Conservation (phyloP, 2,329 filamentous ascomycete species). For the Colletotrichum euphorbiae region DNA sequence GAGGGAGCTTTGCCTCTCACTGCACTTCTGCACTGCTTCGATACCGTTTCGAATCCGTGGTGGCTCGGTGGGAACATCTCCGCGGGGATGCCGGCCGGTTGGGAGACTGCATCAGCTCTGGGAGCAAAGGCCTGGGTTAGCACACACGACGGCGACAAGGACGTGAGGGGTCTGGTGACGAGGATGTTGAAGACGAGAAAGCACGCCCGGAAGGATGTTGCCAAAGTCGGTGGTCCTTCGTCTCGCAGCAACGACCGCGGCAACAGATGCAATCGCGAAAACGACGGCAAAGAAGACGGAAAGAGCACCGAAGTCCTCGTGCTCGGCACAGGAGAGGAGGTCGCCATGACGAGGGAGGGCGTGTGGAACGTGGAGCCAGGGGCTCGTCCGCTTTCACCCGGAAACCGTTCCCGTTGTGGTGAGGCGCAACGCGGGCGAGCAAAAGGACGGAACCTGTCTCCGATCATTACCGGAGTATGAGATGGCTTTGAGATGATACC, state of each 20-base stretch:
- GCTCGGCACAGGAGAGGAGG: constrained; percentile 56
- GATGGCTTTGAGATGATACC: constrained; percentile 4
- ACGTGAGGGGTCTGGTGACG: constrained; percentile 63
- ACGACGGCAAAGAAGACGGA: not conserved
- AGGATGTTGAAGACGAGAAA: constrained; percentile 60
- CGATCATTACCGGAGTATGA: constrained; percentile 25
- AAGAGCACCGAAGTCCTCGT: constrained; percentile 55
- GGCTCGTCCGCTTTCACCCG: not conserved
- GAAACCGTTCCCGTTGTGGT: not conserved
- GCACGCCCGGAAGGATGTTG: constrained; percentile 59
- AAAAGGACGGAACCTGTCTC: constrained; percentile 18
- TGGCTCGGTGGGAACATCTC: constrained; percentile 71
- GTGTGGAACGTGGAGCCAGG: constrained; percentile 43
- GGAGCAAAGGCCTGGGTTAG: constrained; percentile 70
- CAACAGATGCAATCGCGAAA: constrained; percentile 12
- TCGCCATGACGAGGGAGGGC: constrained; percentile 55
- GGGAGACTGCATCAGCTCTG: constrained; percentile 65
- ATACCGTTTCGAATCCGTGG: constrained; percentile 69
- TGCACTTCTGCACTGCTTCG: constrained; percentile 73
- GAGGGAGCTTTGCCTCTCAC: constrained; percentile 71
- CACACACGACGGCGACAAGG: constrained; percentile 71
- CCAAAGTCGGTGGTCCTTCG: constrained; percentile 47
- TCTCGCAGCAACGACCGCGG: constrained; percentile 4
- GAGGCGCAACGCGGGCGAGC: constrained; percentile 5
- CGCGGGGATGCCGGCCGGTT: constrained; percentile 66